Conservation (phyloP, 1,284 basidiomycete genomes). For the Sphaerobolus stellatus region DNA sequence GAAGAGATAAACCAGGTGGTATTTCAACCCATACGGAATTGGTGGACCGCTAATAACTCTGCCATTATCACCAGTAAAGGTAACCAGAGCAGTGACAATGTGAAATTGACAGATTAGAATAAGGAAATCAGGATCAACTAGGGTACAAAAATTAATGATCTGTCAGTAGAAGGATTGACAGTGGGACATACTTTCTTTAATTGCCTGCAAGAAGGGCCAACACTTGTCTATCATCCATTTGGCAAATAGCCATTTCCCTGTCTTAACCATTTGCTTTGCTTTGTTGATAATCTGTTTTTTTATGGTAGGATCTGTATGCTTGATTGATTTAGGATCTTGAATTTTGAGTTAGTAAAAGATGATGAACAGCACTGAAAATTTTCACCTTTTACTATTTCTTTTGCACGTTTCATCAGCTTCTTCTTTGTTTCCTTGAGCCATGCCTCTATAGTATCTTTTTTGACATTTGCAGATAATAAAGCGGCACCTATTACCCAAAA, state of each 20-base stretch:
- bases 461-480: not conserved
- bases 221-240: not conserved
- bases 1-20: not conserved
- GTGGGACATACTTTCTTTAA: not conserved
- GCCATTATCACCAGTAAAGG: not conserved
- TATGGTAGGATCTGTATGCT: no score
- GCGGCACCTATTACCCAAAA: not conserved
- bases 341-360: no score
- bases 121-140: not conserved
- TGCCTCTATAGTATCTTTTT: not conserved
- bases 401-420: not conserved
- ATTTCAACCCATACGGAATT: not conserved
- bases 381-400: not conserved
- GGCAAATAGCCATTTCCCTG: not conserved
- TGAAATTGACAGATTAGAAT: constrained; percentile 1
- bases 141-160: not conserved
- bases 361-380: no score
- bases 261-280: not conserved
- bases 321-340: no score
- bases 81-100: not conserved
- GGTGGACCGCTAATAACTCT: not conserved
- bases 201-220: not conserved
- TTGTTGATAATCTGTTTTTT: no score
- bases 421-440: no score
- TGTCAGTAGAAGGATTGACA: not conserved